Percentiles rank a stretch among this genome's conserved stretches.
Evolutionary conservation across 805 yeast species (phyloP).

Genomic region (Myxozyma kluyveri): DNA sequence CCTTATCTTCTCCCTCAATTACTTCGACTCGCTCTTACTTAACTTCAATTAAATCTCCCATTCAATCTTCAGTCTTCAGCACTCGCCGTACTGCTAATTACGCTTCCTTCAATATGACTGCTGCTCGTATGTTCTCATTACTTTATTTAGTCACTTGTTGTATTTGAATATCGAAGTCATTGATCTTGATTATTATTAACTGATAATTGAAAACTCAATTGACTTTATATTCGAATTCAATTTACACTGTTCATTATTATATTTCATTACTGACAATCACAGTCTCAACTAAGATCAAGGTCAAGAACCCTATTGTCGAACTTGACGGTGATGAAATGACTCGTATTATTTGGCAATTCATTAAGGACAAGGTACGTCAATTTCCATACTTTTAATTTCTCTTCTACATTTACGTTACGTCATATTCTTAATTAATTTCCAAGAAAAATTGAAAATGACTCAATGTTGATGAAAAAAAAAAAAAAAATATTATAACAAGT

Average conservation of each 20-base stretch:
- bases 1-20: too few relatives aligned
- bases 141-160: too few relatives aligned
- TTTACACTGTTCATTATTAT: background rate
- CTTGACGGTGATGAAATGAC: slow-evolving; percentile 99
- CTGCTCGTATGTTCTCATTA: background rate
- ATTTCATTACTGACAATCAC: background rate
- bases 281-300: slow-evolving; percentile 57
- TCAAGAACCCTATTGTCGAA: slow-evolving; percentile 87
- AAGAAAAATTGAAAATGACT: too few relatives aligned
- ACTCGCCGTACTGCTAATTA: background rate
- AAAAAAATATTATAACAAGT: background rate
- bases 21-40: too few relatives aligned
- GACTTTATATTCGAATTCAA: background rate
- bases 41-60: background rate
- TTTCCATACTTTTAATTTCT: background rate
- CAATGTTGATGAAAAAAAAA: too few relatives aligned
- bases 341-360: slow-evolving; percentile 89
- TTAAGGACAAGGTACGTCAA: slow-evolving; percentile 59
- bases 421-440: too few relatives aligned
- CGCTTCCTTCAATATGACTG: background rate
- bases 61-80: background rate
- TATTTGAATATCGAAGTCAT: too few relatives aligned
- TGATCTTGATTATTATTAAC: background rate
- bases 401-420: background rate
- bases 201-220: too few relatives aligned